These are phyloP conservation scores for Cyamopsis tetragonoloba DNA, from an alignment of 306 rosid genomes.

Conservation along the genomic window DNA sequence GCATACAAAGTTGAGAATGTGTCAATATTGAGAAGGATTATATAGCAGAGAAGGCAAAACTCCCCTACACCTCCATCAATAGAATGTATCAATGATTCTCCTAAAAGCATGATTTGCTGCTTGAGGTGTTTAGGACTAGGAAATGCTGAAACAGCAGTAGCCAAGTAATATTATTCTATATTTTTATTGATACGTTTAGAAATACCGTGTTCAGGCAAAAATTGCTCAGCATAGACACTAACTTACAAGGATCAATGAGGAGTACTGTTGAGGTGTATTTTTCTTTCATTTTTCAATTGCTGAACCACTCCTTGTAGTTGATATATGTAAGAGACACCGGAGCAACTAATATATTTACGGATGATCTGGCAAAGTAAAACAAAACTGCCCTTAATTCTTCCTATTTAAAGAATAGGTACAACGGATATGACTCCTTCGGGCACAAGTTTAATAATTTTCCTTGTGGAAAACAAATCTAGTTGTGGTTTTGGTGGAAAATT, in stretches of 20 bases:
- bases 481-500: constrained; percentile 73
- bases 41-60: too few species aligned
- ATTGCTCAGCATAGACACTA: not conserved
- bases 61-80: too few species aligned
- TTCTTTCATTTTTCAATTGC: constrained; percentile 21
- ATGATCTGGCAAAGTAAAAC: constrained; percentile 22
- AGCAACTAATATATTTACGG: constrained; percentile 20
- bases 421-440: not conserved
- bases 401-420: constrained; percentile 31
- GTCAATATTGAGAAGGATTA: too few species aligned
- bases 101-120: not conserved
- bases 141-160: not conserved
- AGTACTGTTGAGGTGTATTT: constrained; percentile 20
- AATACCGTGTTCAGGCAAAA: too few species aligned
- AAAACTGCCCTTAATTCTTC: constrained; percentile 22
- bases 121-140: not conserved
- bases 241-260: constrained; percentile 1
- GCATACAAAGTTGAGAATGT: not conserved
- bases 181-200: too few species aligned
- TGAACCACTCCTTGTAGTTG: constrained; percentile 5
- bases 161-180: too few species aligned
- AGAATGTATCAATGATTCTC: too few species aligned
- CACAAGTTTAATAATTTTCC: constrained; percentile 50
- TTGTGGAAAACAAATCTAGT: constrained; percentile 80
- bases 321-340: not conserved